phyloP scores from a whole-genome alignment of 768 basidiomycete species.

The Chlorophyllum brunneum region DNA sequence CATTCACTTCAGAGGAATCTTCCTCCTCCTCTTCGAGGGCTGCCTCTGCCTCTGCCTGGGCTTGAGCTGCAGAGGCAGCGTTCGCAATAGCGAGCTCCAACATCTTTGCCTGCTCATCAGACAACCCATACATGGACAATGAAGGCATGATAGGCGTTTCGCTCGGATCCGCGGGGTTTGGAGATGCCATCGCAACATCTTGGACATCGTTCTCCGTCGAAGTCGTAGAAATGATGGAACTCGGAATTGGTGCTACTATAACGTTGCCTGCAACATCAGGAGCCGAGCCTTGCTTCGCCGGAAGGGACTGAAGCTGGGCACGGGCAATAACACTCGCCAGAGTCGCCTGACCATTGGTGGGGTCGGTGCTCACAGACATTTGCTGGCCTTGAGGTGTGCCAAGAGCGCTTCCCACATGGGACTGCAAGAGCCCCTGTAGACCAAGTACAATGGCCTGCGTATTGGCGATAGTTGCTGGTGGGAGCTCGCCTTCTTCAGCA shows the following conservation, averaged over 20 bases:
- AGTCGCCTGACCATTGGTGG: slow-evolving; percentile 59
- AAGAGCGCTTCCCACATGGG: slow-evolving; percentile 52
- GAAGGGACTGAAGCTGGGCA: slow-evolving; percentile 53
- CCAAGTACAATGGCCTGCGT: slow-evolving; percentile 51
- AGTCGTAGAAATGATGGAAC: slow-evolving; percentile 11
- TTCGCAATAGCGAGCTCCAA: slow-evolving; percentile 72
- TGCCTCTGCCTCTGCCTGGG: slow-evolving; percentile 76
- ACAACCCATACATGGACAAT: slow-evolving; percentile 66
- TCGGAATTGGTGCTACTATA: slow-evolving; percentile 13
- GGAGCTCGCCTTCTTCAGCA: slow-evolving; percentile 63
- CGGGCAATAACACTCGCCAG: slow-evolving; percentile 70
- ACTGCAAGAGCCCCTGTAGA: slow-evolving; percentile 53
- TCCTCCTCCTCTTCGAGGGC: slow-evolving; percentile 71
- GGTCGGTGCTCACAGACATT: slow-evolving; percentile 31
- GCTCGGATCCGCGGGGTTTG: slow-evolving; percentile 13
- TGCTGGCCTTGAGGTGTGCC: slow-evolving; percentile 35
- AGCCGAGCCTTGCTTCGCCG: slow-evolving; percentile 15
- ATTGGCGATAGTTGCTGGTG: slow-evolving; percentile 39
- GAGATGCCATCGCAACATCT: slow-evolving; percentile 8
- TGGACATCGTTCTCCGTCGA: slow-evolving; percentile 16
- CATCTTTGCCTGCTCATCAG: slow-evolving; percentile 66
- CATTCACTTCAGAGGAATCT: slow-evolving; percentile 39
- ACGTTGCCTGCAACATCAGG: slow-evolving; percentile 12
- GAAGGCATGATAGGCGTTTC: slow-evolving; percentile 27
- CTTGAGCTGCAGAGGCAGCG: slow-evolving; percentile 71